Evolutionary conservation across 768 basidiomycete species (phyloP).

Genomic region (Mycena filopes): DNA sequence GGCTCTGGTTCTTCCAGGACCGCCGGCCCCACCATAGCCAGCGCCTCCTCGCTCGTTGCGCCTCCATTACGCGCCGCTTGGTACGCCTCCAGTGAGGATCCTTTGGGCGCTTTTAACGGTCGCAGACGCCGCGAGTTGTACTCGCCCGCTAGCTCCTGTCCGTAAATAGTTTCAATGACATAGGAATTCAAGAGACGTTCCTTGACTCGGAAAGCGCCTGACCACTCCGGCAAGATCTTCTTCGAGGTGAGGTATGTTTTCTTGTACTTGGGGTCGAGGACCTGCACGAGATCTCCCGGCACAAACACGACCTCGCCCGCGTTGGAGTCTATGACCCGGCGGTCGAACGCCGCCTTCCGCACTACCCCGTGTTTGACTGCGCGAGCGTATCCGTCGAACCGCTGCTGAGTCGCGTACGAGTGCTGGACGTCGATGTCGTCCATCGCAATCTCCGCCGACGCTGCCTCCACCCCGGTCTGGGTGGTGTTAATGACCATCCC

Average conservation of each 20-base stretch:
- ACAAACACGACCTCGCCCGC: conserved; percentile 32
- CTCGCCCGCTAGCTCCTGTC: conserved; percentile 3
- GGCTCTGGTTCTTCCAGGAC: conserved; percentile 2
- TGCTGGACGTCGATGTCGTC: conserved; percentile 37
- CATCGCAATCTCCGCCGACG: neutral
- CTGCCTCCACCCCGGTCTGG: conserved; percentile 18
- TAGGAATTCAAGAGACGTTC: conserved; percentile 11
- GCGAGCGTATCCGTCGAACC: conserved; percentile 40
- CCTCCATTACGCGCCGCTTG: neutral
- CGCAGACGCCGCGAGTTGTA: conserved; percentile 4
- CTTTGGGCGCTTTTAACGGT: neutral
- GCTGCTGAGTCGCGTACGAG: conserved; percentile 42
- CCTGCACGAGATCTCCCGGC: conserved; percentile 39
- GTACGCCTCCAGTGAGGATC: neutral
- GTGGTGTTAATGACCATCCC: conserved; percentile 43
- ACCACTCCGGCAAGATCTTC: conserved; percentile 12
- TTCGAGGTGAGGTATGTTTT: conserved; percentile 16
- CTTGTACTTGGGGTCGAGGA: conserved; percentile 7
- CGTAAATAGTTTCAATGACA: conserved; percentile 16
- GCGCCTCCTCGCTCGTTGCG: neutral
- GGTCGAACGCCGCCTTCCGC: conserved; percentile 22
- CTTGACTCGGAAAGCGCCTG: conserved; percentile 12
- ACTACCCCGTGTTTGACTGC: conserved; percentile 34
- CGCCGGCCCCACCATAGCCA: neutral
- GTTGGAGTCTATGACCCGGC: neutral